Base-by-base conservation (phyloP, 2,329 filamentous ascomycete species). In the Leptodontidium sp. region DNA sequence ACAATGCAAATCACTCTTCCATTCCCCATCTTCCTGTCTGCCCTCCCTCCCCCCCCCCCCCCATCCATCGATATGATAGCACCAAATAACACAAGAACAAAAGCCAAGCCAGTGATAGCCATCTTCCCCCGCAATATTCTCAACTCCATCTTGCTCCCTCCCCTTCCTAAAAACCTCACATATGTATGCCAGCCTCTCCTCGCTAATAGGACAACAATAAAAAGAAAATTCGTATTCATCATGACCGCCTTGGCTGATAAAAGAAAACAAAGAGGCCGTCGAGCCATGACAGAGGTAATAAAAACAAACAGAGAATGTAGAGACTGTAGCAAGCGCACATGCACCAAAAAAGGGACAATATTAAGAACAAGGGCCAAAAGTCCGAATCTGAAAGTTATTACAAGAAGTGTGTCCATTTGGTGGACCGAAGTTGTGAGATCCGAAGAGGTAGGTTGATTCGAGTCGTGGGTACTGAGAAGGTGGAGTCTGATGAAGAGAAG, bases 141-240 rank as follows among this genome's bases (percentile, higher is more conserved):
- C 65, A 66, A 66, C 64, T 32, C 29, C 29, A 32, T 66, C 64
- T 49, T 21, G 40, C 29, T 21, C n/a, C 21, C 17, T 1, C 59
- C 9, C 21, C 35, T 24, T 45, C 17, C 61, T 17, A 15, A 53
- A 53, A 38, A 21, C 61, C 17, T 64, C 45, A 40, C 32, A 49
- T 62, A 50, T 62, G 29, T 62, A 50, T 50, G 40, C 59, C 59
- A 32, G 38, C 43, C 50, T 47, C 49, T 63, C 58, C 55, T 63
- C 64, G 66, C 50, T 40, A 53, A 61, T 29, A 59, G 4, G 21
- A 35, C 49, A n/a, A 58, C 29, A 47, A 17, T 38, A 38, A 38
- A 63, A 71, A 21, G 65, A 66, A 69, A 68, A 65, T 64, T 71
- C 70, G 70, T 71, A 52, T 65, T 14, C 59, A 59, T 69, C 65